phyloP scores from a whole-genome alignment of 164 flowering plant species.

The Chloranthus sessilifolius region DNA sequence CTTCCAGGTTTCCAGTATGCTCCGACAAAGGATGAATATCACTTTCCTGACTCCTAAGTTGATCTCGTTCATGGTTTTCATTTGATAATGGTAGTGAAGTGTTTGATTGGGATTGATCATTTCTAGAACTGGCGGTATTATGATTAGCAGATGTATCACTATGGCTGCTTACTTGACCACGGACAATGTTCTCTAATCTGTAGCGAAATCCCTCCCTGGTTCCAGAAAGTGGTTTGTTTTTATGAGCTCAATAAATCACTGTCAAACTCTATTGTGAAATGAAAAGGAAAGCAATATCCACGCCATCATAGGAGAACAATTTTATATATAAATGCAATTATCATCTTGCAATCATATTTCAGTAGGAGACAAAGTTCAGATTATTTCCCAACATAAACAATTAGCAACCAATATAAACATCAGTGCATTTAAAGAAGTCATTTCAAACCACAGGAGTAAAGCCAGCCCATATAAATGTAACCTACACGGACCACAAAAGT shows the following conservation, averaged over 20 bases:
- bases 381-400: too few species aligned
- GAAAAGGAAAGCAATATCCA: neutral
- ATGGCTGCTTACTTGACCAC: constrained; percentile 73
- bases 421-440: too few species aligned
- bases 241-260: neutral
- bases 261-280: too few species aligned
- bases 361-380: too few species aligned
- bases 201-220: constrained; percentile 86
- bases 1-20: constrained; percentile 26
- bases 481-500: too few species aligned
- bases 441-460: too few species aligned
- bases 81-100: constrained; percentile 28
- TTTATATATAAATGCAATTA: neutral
- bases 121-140: constrained; percentile 34
- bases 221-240: constrained; percentile 4
- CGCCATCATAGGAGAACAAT: neutral
- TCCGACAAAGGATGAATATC: constrained; percentile 23
- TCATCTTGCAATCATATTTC: neutral
- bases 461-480: too few species aligned
- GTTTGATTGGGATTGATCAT: constrained; percentile 31
- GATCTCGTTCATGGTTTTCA: constrained; percentile 36
- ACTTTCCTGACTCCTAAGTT: constrained; percentile 33
- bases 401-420: too few species aligned
- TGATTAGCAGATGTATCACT: constrained; percentile 41
- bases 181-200: constrained; percentile 77